Conservation (phyloP, 495 filamentous ascomycete genomes). For the Symbiotaphrina buchneri region DNA sequence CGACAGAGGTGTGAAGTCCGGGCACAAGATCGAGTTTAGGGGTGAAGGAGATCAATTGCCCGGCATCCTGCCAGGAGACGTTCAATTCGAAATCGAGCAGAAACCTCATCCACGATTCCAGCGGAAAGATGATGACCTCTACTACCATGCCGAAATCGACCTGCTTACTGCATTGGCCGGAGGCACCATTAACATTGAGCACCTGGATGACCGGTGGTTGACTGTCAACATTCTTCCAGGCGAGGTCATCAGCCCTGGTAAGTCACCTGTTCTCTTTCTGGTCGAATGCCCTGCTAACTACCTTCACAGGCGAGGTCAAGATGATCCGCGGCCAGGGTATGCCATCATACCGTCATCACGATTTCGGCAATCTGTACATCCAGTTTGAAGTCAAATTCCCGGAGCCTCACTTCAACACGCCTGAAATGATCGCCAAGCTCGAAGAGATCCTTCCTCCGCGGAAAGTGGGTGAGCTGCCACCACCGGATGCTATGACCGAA, state of each 20-base stretch:
- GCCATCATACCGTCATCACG: conserved; percentile 91
- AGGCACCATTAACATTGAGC: conserved; percentile 74
- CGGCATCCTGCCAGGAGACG: conserved; percentile 78
- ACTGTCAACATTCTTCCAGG: conserved; percentile 75
- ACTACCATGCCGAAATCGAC: conserved; percentile 90
- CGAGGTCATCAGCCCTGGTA: conserved; percentile 86
- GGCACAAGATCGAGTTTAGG: conserved; percentile 86
- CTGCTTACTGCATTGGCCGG: conserved; percentile 88
- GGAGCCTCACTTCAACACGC: conserved; percentile 28
- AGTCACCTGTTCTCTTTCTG: conserved; percentile 14
- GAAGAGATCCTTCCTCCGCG: conserved; percentile 65
- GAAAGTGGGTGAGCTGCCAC: conserved; percentile 23
- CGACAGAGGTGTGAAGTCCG: conserved; percentile 79
- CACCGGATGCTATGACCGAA: conserved; percentile 74
- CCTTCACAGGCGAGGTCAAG: conserved; percentile 57
- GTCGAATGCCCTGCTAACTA: conserved; percentile 6
- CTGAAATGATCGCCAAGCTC: conserved; percentile 31
- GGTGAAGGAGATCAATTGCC: conserved; percentile 96
- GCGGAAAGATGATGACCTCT: conserved; percentile 87
- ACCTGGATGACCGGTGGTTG: conserved; percentile 93
- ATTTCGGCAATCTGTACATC: conserved; percentile 90
- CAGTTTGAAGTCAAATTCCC: conserved; percentile 98
- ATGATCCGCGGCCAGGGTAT: conserved; percentile 94
- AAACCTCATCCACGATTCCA: conserved; percentile 92
- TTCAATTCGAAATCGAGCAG: conserved; percentile 94